Evolutionary conservation across 345 rosid genomes (phyloP).

Genomic region (Noccaea caerulescens): DNA sequence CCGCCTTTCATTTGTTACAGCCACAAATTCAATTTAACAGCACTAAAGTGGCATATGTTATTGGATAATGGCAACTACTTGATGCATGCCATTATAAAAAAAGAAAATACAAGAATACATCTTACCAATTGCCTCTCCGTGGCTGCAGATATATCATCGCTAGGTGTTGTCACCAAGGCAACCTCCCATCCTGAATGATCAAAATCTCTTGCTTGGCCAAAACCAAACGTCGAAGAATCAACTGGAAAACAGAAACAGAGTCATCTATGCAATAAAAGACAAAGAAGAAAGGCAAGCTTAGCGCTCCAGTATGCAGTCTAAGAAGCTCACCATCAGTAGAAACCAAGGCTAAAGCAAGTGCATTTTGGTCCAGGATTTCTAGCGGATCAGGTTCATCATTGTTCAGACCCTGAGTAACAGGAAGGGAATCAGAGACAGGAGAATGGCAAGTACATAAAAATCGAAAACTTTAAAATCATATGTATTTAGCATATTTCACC

Average conservation of each 20-base stretch:
- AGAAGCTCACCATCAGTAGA: constrained; percentile 58
- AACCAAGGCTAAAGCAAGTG: constrained; percentile 77
- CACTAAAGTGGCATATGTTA: neutral
- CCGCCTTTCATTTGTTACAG: constrained; percentile 53
- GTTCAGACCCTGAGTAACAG: constrained; percentile 62
- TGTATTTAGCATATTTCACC: constrained; percentile 51
- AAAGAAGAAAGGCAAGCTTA: constrained; percentile 13
- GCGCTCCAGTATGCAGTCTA: neutral
- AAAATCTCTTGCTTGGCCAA: constrained; percentile 56
- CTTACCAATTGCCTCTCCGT: constrained; percentile 83
- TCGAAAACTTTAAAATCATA: neutral
- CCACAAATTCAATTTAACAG: neutral
- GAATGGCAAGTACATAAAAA: neutral
- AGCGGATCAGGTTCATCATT: constrained; percentile 54
- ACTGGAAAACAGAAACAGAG: constrained; percentile 42
- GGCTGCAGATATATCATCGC: constrained; percentile 61
- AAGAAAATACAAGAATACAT: neutral
- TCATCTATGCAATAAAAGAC: constrained; percentile 17
- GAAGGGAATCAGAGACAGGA: neutral
- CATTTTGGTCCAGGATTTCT: constrained; percentile 73
- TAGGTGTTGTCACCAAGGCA: constrained; percentile 77
- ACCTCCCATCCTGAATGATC: constrained; percentile 88
- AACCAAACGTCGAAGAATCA: constrained; percentile 54
- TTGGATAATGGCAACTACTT: neutral
- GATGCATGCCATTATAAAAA: constrained; percentile 23